Evolutionary conservation across 305 asterid genomes (phyloP).

Genomic region (Withania somnifera): DNA sequence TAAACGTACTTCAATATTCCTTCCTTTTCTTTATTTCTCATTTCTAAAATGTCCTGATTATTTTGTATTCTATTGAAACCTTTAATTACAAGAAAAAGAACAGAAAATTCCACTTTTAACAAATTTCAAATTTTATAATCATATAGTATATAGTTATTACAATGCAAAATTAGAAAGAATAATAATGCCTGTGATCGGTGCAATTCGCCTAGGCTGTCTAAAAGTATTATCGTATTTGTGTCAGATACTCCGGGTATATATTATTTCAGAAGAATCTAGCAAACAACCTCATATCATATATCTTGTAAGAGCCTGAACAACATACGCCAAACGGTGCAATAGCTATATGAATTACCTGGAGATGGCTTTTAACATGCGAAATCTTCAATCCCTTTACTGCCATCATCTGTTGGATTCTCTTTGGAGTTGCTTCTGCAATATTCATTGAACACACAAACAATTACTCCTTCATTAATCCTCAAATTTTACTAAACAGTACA

Average conservation of each 20-base stretch:
- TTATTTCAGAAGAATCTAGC: too few relatives aligned
- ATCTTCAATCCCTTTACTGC: constrained; percentile 43
- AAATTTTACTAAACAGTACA: neutral
- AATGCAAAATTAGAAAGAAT: neutral
- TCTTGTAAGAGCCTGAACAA: neutral
- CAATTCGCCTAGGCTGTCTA: too few relatives aligned
- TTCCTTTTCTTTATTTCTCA: neutral
- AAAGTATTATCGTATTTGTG: neutral
- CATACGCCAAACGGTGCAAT: neutral
- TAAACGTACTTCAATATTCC: neutral
- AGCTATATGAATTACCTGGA: constrained; percentile 32
- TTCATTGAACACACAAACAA: neutral
- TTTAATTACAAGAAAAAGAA: neutral
- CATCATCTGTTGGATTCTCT: constrained; percentile 55
- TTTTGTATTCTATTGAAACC: neutral
- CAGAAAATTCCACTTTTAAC: neutral
- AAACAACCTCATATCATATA: too few relatives aligned
- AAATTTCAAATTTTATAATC: neutral
- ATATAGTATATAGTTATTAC: neutral
- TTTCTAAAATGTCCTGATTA: neutral
- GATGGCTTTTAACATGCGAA: constrained; percentile 68
- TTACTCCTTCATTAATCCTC: neutral
- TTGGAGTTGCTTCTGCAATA: constrained; percentile 57
- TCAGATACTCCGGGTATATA: neutral
- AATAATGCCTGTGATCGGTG: neutral